Percentiles rank a stretch among this genome's conserved stretches.
Evolutionary conservation across 768 basidiomycete species (phyloP).

Genomic region (Tricholoma flavovirens): DNA sequence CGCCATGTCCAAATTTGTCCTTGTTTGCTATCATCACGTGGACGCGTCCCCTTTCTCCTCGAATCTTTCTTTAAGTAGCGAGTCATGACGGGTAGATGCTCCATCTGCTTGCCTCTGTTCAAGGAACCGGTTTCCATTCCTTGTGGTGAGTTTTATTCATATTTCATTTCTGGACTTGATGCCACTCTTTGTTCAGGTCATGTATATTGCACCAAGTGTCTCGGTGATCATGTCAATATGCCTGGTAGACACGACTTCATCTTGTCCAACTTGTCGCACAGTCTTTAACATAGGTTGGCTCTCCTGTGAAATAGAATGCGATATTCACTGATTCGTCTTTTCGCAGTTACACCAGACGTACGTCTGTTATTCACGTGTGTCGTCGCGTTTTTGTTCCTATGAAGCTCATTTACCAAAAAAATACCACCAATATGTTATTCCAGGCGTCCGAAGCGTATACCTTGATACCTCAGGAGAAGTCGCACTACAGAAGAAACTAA

Average conservation of each 20-base stretch:
- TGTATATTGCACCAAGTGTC: conserved; percentile 55
- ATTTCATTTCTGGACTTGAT: background rate
- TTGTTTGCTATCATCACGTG: conserved; percentile 1
- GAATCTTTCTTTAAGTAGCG: background rate
- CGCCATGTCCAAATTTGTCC: background rate
- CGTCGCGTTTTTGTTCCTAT: background rate
- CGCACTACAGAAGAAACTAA: conserved; percentile 27
- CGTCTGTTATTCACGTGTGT: conserved; percentile 2
- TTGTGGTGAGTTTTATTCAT: conserved; percentile 44
- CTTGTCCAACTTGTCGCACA: conserved; percentile 56
- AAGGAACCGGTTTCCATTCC: conserved; percentile 54
- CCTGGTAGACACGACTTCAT: conserved; percentile 30
- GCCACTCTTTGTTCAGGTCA: conserved; percentile 39
- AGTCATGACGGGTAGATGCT: conserved; percentile 35
- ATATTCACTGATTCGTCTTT: background rate
- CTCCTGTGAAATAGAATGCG: background rate
- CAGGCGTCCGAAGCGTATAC: conserved; percentile 46
- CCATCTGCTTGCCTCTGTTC: conserved; percentile 49
- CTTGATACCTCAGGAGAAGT: conserved; percentile 27
- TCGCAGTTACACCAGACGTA: conserved; percentile 39
- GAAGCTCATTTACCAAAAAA: conserved; percentile 38
- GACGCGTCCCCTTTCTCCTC: background rate
- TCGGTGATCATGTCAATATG: conserved; percentile 36
- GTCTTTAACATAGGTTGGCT: conserved; percentile 48
- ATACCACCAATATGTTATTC: conserved; percentile 42